phyloP scores from a whole-genome alignment of 805 yeast genomes.

The Cephaloascus albidus region DNA sequence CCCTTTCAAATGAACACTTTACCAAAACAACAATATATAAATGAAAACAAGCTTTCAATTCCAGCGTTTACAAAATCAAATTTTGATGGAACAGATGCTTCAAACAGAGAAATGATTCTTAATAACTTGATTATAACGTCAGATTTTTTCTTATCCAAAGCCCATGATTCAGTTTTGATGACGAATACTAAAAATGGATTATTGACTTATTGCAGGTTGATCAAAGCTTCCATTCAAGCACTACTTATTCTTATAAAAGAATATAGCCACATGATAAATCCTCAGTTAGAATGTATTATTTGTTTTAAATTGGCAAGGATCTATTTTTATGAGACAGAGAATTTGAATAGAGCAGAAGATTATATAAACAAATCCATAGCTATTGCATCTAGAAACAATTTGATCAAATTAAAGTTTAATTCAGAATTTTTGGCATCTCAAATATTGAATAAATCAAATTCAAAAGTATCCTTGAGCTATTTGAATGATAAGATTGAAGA shows the following conservation, averaged over 20 bases:
- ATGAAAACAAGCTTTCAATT: too few relatives aligned
- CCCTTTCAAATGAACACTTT: too few relatives aligned
- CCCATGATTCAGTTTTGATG: constrained; percentile 11
- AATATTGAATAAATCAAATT: constrained; percentile 18
- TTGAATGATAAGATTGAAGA: constrained; percentile 14
- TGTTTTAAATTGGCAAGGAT: constrained; percentile 25
- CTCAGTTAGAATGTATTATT: constrained; percentile 19
- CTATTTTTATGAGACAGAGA: constrained; percentile 30
- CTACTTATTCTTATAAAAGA: constrained; percentile 19
- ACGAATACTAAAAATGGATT: constrained; percentile 10
- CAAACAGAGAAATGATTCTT: constrained; percentile 4
- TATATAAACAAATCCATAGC: constrained; percentile 20
- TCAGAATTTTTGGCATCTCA: constrained; percentile 26
- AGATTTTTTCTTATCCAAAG: constrained; percentile 12
- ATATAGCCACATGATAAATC: constrained; percentile 17
- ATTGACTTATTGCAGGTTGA: constrained; percentile 15
- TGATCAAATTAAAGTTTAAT: constrained; percentile 12
- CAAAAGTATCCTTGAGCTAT: constrained; percentile 18
- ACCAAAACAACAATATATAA: too few relatives aligned
- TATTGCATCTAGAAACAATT: constrained; percentile 17
- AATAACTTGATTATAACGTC: constrained; percentile 9
- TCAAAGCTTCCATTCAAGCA: constrained; percentile 26
- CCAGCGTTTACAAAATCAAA: not conserved
- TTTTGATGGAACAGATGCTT: not conserved
- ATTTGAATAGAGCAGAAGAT: constrained; percentile 29